Base-by-base conservation (phyloP, 768 basidiomycete species). In the Trametes meyenii region DNA sequence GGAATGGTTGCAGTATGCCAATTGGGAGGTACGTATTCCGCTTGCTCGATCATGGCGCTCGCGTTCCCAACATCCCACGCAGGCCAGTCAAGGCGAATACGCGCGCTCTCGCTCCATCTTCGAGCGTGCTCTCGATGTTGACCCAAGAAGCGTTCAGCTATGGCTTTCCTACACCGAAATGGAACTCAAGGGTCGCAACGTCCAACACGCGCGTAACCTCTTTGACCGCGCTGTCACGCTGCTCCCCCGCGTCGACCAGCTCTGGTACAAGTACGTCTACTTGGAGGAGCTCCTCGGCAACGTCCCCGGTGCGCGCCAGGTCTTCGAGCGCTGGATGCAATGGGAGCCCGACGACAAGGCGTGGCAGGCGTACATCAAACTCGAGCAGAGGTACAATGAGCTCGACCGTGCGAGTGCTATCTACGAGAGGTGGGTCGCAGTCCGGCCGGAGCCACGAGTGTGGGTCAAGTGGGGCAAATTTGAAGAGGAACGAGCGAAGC, bases 261-360 rank as follows among this genome's bases (percentile, higher is more conserved):
- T 99, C 7, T 98, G 97, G 97, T 98, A 98, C 84, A 98, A 98
- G 74, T 99, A 98, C 58, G 96, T 99, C 61, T 98, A 97, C 75
- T 85, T 99, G 56, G 97, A 99, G 72, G 97, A 99, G 72, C 84
- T 99, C 2, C 83, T 99, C 13, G 90, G 96, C 69, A 98, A 99
- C 70, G 89, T 99, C 35, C 86, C 96, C 1, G 97, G 97, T 40
- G 95, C 96, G 1, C 87, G 97, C 10, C 96, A 98, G 72, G 94
- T 98, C 57, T 99, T 98, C 64, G 97, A 99, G 74, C 85, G 97
- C 48, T 99, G 97, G 97, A 96, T 98, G 94, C 85, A 93, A 66
- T 98, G 97, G 97, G 97, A 98, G 72, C 97, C 97, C 0, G 96
- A 98, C 69, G 97, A 98, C 84, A 98, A 98, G 79, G 95, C 96